Conservation (phyloP, 306 rosid genomes). For the Luffa acutangula region DNA sequence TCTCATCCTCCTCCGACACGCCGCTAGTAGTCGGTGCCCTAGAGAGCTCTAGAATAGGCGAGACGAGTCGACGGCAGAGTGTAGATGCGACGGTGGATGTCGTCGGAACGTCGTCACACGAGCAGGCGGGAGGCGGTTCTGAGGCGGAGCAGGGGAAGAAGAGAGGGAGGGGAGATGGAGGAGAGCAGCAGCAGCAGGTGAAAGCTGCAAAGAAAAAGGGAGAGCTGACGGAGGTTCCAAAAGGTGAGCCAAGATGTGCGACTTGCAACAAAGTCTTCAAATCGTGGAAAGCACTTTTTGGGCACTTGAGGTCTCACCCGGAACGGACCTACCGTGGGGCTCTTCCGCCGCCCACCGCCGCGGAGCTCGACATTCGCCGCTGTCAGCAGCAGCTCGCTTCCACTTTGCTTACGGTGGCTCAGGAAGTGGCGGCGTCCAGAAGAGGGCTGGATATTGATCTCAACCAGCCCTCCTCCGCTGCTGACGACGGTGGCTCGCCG, state of each 20-base stretch:
- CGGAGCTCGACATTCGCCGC: not conserved
- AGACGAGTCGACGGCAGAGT: not conserved
- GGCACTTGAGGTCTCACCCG: constrained; percentile 25
- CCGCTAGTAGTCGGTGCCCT: not conserved
- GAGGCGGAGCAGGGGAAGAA: not conserved
- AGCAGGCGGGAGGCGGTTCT: not conserved
- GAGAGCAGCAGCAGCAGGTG: constrained; percentile 1
- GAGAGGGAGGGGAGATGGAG: not conserved
- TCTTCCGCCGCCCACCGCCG: constrained; percentile 17
- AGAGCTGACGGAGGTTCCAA: constrained; percentile 1
- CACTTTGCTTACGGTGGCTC: constrained; percentile 4
- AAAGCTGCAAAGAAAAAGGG: constrained; percentile 1
- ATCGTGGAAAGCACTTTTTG: constrained; percentile 27
- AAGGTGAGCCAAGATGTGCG: constrained; percentile 3
- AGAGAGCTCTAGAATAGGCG: not conserved
- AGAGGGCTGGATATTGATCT: constrained; percentile 2
- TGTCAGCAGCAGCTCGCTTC: constrained; percentile 4
- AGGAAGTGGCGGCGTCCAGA: not conserved
- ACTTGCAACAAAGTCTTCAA: constrained; percentile 4
- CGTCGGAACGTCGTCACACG: not conserved
- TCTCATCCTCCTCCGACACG: not conserved
- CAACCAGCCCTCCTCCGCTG: not conserved
- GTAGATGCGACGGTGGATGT: not conserved
- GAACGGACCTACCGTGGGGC: constrained; percentile 18
- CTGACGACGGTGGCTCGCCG: not conserved